Evolutionary conservation across 108 stramenopile genomes (phyloP), one percentile per base, ranked within the genome.

Genomic region (Stephanodiscus triporus): DNA sequence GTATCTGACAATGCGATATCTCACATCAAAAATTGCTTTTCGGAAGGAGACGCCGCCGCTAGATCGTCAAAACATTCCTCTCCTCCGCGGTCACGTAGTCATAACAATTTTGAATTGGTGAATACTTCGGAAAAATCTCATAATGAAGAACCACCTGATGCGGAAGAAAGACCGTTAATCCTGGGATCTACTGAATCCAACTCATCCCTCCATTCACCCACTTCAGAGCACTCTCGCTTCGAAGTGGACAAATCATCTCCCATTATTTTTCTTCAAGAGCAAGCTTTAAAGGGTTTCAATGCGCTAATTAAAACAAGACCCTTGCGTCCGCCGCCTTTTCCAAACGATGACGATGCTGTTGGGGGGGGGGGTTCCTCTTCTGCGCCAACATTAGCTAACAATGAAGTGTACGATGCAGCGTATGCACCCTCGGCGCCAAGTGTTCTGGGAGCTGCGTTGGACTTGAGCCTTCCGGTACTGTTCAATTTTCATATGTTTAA

Each of bases 401-500:
- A 38, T 36, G 82, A 83, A 75, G 43, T 78, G n/a, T 82, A 82
- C 36, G 75, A 85, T 70, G 88, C 87, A 3, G 82, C 85, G 9
- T 95, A 95, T 68, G 94, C 94, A 36, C 94, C 94, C 22, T 92
- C 91, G 4, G 94, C 90, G 47, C 91, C 94, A 20, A 78, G 82
- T 5, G 94, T 95, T 6, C 72, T 89, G 38, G 91, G 94, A 14
- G 94, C 94, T 11, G 91, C 86, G 24, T 48, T 95, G 56, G 94
- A 95, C 70, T 57, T 95, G 58, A 85, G 81, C 50, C 88, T 95
- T 76, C 94, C 94, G 2, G 88, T 92, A 20, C 72, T 95, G 42
- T 91, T 95, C 83, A 92, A 95, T 66, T 95, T 95, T 80, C 94
- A 95, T 66, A 77, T 95, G 68, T 95, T 91, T 73, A 86, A 90